phyloP scores from a whole-genome alignment of 176 grass and related monocot genomes.

The Hsuehochloa calcarea region DNA sequence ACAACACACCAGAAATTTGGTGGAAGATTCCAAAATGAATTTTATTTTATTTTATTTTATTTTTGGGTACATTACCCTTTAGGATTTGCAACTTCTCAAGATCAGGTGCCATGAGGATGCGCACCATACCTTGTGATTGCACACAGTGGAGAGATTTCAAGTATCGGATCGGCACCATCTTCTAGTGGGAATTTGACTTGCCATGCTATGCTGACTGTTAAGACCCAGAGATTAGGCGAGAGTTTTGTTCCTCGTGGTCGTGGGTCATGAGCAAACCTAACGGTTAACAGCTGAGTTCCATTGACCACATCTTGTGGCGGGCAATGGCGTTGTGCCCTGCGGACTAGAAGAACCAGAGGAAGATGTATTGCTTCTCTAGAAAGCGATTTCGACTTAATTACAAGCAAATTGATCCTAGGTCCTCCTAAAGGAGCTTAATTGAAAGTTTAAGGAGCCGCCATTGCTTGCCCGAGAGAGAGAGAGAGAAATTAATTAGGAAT shows the following conservation, averaged over 20 bases:
- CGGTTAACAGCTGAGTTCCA: conserved; percentile 8
- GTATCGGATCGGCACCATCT: not conserved
- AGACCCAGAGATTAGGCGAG: conserved; percentile 13
- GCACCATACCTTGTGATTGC: not conserved
- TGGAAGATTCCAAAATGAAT: not conserved
- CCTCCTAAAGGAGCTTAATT: not conserved
- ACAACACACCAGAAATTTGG: not conserved
- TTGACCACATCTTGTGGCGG: conserved; percentile 13
- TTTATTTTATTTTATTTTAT: not conserved
- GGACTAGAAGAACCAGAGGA: conserved; percentile 13
- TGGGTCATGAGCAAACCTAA: not conserved
- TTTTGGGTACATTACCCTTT: not conserved
- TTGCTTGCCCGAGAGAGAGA: not conserved
- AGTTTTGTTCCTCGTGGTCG: conserved; percentile 13
- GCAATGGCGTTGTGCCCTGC: conserved; percentile 18
- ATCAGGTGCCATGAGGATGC: not conserved
- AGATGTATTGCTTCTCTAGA: conserved; percentile 28
- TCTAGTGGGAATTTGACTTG: conserved; percentile 13
- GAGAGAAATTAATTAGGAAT: not conserved
- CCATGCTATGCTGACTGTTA: not conserved
- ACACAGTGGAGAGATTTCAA: not conserved
- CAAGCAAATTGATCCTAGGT: not conserved
- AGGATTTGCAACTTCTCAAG: not conserved
- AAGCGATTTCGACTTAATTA: conserved; percentile 7
- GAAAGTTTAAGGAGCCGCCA: not conserved